Evolutionary conservation across 495 filamentous ascomycete species (phyloP).

Genomic region (Tuber calosporum): DNA sequence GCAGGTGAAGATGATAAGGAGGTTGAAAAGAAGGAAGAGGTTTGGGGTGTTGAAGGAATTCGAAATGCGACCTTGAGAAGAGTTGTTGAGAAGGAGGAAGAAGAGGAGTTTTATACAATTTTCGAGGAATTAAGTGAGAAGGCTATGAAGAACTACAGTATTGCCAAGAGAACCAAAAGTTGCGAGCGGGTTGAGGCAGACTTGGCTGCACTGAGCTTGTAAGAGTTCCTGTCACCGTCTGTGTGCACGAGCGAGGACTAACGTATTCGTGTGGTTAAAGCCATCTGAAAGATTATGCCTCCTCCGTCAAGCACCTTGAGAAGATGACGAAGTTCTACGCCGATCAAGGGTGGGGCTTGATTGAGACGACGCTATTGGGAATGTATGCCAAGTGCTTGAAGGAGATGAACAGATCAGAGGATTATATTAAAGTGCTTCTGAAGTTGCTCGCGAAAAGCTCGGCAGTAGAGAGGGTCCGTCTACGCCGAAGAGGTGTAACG

Average conservation of each 20-base stretch:
- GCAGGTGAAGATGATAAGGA: constrained; percentile 34
- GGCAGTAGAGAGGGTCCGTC: constrained; percentile 49
- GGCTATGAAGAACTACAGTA: constrained; percentile 54
- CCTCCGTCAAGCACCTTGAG: constrained; percentile 72
- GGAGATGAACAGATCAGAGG: constrained; percentile 64
- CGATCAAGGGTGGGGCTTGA: constrained; percentile 65
- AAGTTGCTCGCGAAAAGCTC: constrained; percentile 69
- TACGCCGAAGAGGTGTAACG: constrained; percentile 43
- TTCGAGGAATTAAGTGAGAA: constrained; percentile 54
- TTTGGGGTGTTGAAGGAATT: constrained; percentile 42
- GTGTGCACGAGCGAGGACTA: neutral
- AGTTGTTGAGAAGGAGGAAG: constrained; percentile 27
- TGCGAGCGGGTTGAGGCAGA: constrained; percentile 73
- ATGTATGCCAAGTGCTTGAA: constrained; percentile 82
- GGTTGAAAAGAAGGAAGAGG: constrained; percentile 23
- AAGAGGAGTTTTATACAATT: constrained; percentile 49
- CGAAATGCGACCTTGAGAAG: constrained; percentile 21
- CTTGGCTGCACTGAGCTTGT: constrained; percentile 75
- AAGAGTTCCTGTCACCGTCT: constrained; percentile 40
- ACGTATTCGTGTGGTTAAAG: constrained; percentile 34
- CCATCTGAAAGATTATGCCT: constrained; percentile 60
- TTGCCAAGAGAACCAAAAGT: constrained; percentile 68
- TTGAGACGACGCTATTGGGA: constrained; percentile 74
- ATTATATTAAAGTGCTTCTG: constrained; percentile 68
- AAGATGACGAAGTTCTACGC: constrained; percentile 77